These are phyloP conservation scores for Xylaria polymorpha DNA, from an alignment of 2,329 filamentous ascomycete species.

Conservation along the genomic window DNA sequence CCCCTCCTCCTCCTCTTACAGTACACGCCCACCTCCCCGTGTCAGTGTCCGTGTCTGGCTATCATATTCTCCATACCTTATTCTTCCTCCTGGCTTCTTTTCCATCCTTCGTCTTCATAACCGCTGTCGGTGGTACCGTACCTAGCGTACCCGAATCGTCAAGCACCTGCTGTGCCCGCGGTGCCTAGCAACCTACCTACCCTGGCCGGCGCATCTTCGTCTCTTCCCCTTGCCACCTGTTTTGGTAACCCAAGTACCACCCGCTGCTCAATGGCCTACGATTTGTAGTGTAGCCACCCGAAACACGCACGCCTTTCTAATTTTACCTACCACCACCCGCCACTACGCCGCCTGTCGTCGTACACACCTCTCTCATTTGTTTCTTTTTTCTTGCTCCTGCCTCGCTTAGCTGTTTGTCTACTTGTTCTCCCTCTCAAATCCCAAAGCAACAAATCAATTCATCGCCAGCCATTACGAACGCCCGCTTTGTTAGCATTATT, in stretches of 20 bases:
- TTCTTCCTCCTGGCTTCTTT: conserved; percentile 32
- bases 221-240: conserved; percentile 40
- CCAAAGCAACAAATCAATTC: conserved; percentile 27
- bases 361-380: conserved; percentile 39
- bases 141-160: conserved; percentile 32
- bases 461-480: conserved; percentile 24
- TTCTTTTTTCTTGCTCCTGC: conserved; percentile 32
- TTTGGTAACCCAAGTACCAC: conserved; percentile 35
- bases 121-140: conserved; percentile 43
- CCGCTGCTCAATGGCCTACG: conserved; percentile 44
- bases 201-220: conserved; percentile 29
- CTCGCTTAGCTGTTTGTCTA: conserved; percentile 1
- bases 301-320: conserved; percentile 43
- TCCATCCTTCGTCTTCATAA: conserved; percentile 40
- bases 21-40: conserved; percentile 32
- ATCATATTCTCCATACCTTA: neutral
- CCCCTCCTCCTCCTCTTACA: conserved; percentile 21
- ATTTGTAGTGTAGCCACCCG: conserved; percentile 46
- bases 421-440: conserved; percentile 10
- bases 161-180: conserved; percentile 25
- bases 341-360: conserved; percentile 33
- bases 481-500: conserved; percentile 25
- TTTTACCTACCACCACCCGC: conserved; percentile 42
- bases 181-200: conserved; percentile 28
- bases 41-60: neutral